A percentile compares a stretch with the other conserved stretches of the same genome.
Evolutionary conservation across 371 early-diverging fungal genomes (phyloP).

Genomic region (Lichtheimia corymbifera): DNA sequence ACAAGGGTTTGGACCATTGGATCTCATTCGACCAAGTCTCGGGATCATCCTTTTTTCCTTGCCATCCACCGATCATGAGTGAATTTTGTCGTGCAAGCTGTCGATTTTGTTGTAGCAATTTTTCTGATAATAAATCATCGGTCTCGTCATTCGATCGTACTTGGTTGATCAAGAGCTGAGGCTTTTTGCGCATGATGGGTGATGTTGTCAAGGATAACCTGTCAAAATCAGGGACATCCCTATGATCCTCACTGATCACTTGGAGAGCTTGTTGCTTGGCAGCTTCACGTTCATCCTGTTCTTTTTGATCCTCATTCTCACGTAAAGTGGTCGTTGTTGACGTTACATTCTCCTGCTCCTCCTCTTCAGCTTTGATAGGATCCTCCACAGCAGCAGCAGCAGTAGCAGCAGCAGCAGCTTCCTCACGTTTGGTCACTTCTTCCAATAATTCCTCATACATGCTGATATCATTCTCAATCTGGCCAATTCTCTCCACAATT

Average conservation of each 20-base stretch:
- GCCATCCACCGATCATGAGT: constrained; percentile 41
- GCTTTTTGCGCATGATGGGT: constrained; percentile 41
- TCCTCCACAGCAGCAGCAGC: no score
- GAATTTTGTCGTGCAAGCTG: constrained; percentile 54
- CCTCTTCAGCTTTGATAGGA: neutral
- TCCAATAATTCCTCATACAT: constrained; percentile 50
- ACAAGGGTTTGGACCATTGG: constrained; percentile 40
- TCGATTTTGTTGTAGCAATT: constrained; percentile 63
- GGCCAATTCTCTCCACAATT: constrained; percentile 52
- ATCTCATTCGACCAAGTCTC: constrained; percentile 47
- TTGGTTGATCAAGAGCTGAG: constrained; percentile 48
- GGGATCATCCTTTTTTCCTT: constrained; percentile 26
- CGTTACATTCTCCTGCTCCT: constrained; percentile 11
- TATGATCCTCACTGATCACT: constrained; percentile 34
- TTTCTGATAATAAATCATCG: constrained; percentile 47
- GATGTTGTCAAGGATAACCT: constrained; percentile 25
- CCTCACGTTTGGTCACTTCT: constrained; percentile 22
- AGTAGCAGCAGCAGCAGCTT: constrained; percentile 5
- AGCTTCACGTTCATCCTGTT: constrained; percentile 24
- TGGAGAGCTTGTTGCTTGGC: constrained; percentile 47
- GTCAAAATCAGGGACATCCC: constrained; percentile 20
- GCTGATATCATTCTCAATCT: constrained; percentile 50
- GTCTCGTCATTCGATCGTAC: constrained; percentile 36
- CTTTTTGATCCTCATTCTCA: constrained; percentile 23
- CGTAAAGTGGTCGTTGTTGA: neutral